These are phyloP conservation scores for Carex myosuroides DNA, from an alignment of 176 grass and related monocot species.

Conservation along the genomic window DNA sequence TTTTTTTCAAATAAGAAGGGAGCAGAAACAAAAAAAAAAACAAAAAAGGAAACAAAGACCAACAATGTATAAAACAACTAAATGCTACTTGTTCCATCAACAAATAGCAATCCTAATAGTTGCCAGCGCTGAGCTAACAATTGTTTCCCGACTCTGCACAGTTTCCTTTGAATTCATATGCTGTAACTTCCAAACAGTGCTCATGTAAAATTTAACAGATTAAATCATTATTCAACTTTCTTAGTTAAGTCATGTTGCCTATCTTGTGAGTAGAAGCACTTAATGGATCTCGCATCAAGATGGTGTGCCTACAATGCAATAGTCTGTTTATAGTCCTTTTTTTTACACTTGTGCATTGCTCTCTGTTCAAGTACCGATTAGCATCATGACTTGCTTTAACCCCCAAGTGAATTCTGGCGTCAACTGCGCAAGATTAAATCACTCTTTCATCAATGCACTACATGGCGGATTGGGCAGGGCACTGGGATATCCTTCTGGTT, in stretches of 20 bases:
- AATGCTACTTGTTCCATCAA: too few species aligned
- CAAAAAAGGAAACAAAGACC: background rate
- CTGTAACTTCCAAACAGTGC: background rate
- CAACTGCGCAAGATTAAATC: too few species aligned
- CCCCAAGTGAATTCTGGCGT: background rate
- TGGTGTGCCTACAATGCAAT: too few species aligned
- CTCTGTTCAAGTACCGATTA: background rate
- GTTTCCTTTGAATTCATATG: background rate
- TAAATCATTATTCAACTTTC: background rate
- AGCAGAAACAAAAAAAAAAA: background rate
- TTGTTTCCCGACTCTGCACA: background rate
- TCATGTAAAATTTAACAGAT: background rate
- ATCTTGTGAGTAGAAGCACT: background rate
- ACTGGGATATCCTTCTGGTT: too few species aligned
- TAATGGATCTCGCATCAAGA: too few species aligned
- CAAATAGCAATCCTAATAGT: too few species aligned
- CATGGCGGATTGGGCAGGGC: too few species aligned
- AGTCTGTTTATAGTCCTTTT: background rate
- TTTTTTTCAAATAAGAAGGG: background rate
- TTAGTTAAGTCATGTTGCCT: background rate
- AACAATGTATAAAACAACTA: too few species aligned
- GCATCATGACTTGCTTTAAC: background rate
- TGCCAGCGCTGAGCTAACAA: background rate
- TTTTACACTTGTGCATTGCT: background rate
- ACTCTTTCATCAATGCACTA: too few species aligned